A percentile compares a stretch with the other conserved stretches of the same genome.
phyloP scores from a whole-genome alignment of 2,329 filamentous ascomycete genomes.

The Mariannaea sp. region DNA sequence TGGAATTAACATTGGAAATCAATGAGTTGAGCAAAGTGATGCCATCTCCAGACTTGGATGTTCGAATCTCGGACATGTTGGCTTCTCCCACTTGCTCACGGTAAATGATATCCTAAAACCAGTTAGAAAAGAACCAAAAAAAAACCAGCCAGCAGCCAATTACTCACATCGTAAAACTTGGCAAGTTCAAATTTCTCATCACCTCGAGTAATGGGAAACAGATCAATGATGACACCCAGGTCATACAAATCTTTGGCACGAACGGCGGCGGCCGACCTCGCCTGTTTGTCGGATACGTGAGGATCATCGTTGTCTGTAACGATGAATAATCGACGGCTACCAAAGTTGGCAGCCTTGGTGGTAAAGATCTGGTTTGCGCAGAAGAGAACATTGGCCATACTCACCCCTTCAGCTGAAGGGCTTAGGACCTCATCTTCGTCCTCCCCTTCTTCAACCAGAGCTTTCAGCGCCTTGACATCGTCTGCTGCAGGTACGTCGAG shows the following conservation, averaged over 20 bases:
- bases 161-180: slow-evolving; percentile 85
- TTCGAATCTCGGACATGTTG: slow-evolving; percentile 55
- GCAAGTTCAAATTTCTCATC: slow-evolving; percentile 76
- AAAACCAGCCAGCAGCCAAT: background rate
- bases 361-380: slow-evolving; percentile 97
- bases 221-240: slow-evolving; percentile 85
- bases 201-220: slow-evolving; percentile 82
- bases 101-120: slow-evolving; percentile 82
- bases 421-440: slow-evolving; percentile 70
- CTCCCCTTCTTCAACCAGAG: slow-evolving; percentile 78
- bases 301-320: slow-evolving; percentile 95
- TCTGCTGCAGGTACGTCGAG: slow-evolving; percentile 84
- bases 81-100: slow-evolving; percentile 74
- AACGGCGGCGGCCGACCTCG: slow-evolving; percentile 77
- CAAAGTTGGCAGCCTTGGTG: slow-evolving; percentile 91
- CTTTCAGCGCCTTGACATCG: slow-evolving; percentile 81
- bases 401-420: slow-evolving; percentile 70
- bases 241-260: slow-evolving; percentile 95
- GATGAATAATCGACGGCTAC: slow-evolving; percentile 89
- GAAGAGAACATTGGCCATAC: slow-evolving; percentile 89
- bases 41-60: slow-evolving; percentile 73
- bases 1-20: slow-evolving; percentile 87
- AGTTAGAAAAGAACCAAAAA: background rate
- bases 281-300: slow-evolving; percentile 71
- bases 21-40: slow-evolving; percentile 79